Evolutionary conservation across 2,329 filamentous ascomycete genomes (phyloP).

Genomic region (Microdochium paspali): DNA sequence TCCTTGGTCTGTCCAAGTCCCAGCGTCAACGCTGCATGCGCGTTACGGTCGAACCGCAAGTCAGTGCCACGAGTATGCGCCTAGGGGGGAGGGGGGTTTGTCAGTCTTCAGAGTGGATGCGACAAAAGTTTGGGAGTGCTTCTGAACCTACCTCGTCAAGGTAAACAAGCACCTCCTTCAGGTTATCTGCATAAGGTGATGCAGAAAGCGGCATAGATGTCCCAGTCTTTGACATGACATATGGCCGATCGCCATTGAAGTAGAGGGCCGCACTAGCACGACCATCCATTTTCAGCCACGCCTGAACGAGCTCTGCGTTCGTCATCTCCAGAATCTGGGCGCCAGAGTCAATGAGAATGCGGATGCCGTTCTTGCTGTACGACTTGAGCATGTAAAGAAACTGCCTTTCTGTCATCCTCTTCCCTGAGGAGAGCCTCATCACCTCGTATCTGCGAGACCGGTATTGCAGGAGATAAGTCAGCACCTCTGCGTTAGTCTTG

Average conservation of each 20-base stretch:
- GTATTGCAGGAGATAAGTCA: conserved; percentile 44
- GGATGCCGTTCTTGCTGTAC: conserved; percentile 21
- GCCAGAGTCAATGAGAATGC: conserved; percentile 54
- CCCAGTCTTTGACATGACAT: conserved; percentile 28
- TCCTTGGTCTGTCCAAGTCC: conserved; percentile 50
- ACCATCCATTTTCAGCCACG: conserved; percentile 38
- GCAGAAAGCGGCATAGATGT: conserved; percentile 34
- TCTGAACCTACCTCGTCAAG: conserved; percentile 35
- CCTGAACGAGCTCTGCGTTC: conserved; percentile 36
- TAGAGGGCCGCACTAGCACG: conserved; percentile 41
- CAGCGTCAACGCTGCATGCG: conserved; percentile 44
- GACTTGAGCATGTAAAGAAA: conserved; percentile 30
- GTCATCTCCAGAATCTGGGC: conserved; percentile 54
- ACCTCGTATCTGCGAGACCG: conserved; percentile 39
- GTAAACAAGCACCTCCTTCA: conserved; percentile 44
- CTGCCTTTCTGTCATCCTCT: conserved; percentile 30
- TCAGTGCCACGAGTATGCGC: conserved; percentile 54
- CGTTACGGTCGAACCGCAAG: conserved; percentile 38
- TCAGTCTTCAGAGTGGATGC: conserved; percentile 1
- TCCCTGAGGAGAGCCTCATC: conserved; percentile 18
- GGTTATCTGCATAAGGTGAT: conserved; percentile 43
- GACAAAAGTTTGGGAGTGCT: neutral
- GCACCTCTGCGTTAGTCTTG: conserved; percentile 55
- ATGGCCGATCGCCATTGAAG: conserved; percentile 38
- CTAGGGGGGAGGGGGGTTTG: too few relatives aligned